Percentiles rank a stretch among this genome's conserved stretches.
Evolutionary conservation across 768 basidiomycete genomes (phyloP).

Genomic region (Dentipellis sp.): DNA sequence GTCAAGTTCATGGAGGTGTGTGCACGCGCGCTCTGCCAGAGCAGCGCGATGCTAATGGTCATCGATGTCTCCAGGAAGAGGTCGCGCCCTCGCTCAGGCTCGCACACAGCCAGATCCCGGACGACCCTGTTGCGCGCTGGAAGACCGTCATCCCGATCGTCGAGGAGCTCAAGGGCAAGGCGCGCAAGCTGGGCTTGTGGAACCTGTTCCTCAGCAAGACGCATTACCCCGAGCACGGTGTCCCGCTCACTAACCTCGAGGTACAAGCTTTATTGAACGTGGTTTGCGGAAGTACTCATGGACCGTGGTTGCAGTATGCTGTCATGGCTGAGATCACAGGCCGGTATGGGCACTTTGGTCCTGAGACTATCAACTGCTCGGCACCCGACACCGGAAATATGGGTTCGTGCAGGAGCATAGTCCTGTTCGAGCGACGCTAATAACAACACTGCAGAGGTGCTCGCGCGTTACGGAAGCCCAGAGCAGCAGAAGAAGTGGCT

Average conservation of each 20-base stretch:
- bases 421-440: not conserved
- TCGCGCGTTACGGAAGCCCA: slow-evolving; percentile 87
- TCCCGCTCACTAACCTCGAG: slow-evolving; percentile 90
- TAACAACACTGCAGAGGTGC: slow-evolving; percentile 58
- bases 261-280: slow-evolving; percentile 28
- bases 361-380: slow-evolving; percentile 87
- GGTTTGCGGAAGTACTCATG: not conserved
- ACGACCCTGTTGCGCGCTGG: slow-evolving; percentile 71
- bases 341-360: slow-evolving; percentile 69
- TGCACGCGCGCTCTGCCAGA: not conserved
- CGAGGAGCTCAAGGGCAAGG: slow-evolving; percentile 79
- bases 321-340: slow-evolving; percentile 97
- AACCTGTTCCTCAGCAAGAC: slow-evolving; percentile 93
- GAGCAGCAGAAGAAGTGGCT: slow-evolving; percentile 92
- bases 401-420: slow-evolving; percentile 43
- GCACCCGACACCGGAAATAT: slow-evolving; percentile 98
- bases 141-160: slow-evolving; percentile 73
- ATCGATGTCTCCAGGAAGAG: slow-evolving; percentile 53
- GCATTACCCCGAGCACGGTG: slow-evolving; percentile 85
- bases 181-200: slow-evolving; percentile 87
- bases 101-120: slow-evolving; percentile 75
- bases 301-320: slow-evolving; percentile 54
- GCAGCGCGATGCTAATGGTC: not conserved
- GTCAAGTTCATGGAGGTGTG: slow-evolving; percentile 77
- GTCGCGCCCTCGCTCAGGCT: slow-evolving; percentile 71